Evolutionary conservation across 306 rosid genomes (phyloP).

Genomic region (Canavalia ensiformis): DNA sequence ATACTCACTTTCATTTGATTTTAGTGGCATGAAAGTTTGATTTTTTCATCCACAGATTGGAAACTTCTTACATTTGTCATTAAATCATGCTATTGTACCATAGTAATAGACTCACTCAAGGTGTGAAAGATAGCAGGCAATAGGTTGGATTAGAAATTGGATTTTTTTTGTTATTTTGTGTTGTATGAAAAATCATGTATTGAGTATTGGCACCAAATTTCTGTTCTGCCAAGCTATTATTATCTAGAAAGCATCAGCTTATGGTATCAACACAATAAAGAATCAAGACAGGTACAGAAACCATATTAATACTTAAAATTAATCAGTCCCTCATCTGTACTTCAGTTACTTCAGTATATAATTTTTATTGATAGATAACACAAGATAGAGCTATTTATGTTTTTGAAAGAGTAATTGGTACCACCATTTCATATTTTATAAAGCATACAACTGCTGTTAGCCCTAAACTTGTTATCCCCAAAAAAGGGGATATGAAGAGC

Average conservation of each 20-base stretch:
- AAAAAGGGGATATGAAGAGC: not conserved
- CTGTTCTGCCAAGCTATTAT: not conserved
- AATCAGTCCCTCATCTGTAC: not conserved
- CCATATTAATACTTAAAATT: not conserved
- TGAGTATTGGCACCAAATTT: not conserved
- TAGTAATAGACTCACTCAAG: too few species aligned
- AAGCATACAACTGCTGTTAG: not conserved
- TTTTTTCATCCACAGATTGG: not conserved
- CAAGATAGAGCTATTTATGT: not conserved
- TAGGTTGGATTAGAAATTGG: not conserved
- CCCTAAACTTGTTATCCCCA: not conserved
- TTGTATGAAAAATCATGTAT: not conserved
- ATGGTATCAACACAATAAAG: not conserved
- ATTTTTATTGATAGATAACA: not conserved
- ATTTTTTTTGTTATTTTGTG: not conserved
- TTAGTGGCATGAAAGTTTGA: not conserved
- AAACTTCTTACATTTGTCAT: not conserved
- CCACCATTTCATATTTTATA: slow-evolving; percentile 15
- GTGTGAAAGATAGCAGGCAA: not conserved
- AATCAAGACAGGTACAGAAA: slow-evolving; percentile 8
- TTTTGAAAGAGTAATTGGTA: not conserved
- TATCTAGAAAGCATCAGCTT: slow-evolving; percentile 12
- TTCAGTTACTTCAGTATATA: not conserved
- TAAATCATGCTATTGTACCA: not conserved
- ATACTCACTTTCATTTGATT: not conserved